phyloP scores from a whole-genome alignment of 768 basidiomycete species.

The Amanita polypyramis region DNA sequence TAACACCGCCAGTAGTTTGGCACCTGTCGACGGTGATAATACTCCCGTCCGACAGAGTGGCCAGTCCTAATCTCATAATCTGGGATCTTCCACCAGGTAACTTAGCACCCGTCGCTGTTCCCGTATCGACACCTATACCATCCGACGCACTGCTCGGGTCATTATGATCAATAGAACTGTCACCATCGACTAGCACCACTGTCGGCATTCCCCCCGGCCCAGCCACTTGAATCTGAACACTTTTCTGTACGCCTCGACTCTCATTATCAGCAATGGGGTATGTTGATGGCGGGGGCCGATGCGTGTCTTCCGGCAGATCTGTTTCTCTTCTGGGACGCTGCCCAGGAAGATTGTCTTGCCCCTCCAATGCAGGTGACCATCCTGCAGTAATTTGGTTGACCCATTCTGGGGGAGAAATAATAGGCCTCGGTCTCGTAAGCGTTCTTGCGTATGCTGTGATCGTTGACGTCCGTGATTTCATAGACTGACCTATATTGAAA shows the following conservation, averaged over 20 bases:
- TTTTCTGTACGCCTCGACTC: not conserved
- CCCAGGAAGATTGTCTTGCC: not conserved
- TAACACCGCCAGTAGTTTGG: not conserved
- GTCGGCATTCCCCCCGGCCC: not conserved
- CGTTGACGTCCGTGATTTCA: constrained; percentile 7
- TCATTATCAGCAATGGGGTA: not conserved
- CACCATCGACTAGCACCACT: not conserved
- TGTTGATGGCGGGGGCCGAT: not conserved
- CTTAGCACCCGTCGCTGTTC: not conserved
- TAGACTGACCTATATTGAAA: constrained; percentile 40
- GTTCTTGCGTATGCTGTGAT: not conserved
- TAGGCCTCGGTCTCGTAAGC: not conserved
- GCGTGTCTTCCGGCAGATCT: not conserved
- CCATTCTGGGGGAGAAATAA: constrained; percentile 1
- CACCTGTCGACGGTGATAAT: not conserved
- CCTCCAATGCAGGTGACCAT: not conserved
- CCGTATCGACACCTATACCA: not conserved
- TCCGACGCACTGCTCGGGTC: not conserved
- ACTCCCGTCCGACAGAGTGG: not conserved
- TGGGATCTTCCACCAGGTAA: not conserved
- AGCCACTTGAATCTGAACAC: constrained; percentile 2
- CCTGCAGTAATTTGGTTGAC: constrained; percentile 4
- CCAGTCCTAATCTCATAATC: not conserved
- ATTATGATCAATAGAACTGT: not conserved
- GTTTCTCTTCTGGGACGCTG: not conserved